Conservation (phyloP, 345 rosid species). For the Arabidopsis arenosa region DNA sequence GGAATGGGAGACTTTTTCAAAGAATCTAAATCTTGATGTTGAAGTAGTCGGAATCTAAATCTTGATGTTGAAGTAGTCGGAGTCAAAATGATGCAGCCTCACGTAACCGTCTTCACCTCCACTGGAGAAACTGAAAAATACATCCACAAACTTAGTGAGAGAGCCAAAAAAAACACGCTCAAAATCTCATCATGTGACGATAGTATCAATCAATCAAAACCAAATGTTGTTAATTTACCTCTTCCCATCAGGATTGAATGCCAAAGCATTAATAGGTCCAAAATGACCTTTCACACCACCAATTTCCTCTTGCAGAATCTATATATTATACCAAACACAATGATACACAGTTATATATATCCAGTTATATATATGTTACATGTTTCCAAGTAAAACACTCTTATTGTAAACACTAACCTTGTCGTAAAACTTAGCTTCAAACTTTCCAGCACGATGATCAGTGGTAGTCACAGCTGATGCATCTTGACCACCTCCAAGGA, state of each 20-base stretch:
- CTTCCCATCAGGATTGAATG: conserved; percentile 93
- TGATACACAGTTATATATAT: background rate
- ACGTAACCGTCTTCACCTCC: conserved; percentile 99
- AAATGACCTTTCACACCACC: conserved; percentile 99
- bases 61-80: conserved; percentile 81
- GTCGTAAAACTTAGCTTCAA: conserved; percentile 93
- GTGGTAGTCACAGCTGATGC: conserved; percentile 96
- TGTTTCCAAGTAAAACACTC: background rate
- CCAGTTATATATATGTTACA: background rate
- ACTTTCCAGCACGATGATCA: conserved; percentile 97
- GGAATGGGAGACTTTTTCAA: background rate
- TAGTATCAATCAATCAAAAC: background rate
- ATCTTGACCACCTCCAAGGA: conserved; percentile 99
- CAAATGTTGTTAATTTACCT: conserved; percentile 54
- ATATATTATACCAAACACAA: conserved; percentile 14
- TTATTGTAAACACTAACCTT: conserved; percentile 36
- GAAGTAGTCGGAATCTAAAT: conserved; percentile 72
- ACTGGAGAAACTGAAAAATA: conserved; percentile 72
- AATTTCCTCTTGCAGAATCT: conserved; percentile 90
- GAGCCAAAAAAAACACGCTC: background rate
- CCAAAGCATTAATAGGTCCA: conserved; percentile 96
- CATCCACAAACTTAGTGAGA: conserved; percentile 22
- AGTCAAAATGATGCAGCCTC: conserved; percentile 91
- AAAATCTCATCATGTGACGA: background rate
- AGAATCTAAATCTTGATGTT: conserved; percentile 62